These are phyloP conservation scores for Shiraia sp. DNA, from an alignment of 2,329 filamentous ascomycete species.

Conservation along the genomic window DNA sequence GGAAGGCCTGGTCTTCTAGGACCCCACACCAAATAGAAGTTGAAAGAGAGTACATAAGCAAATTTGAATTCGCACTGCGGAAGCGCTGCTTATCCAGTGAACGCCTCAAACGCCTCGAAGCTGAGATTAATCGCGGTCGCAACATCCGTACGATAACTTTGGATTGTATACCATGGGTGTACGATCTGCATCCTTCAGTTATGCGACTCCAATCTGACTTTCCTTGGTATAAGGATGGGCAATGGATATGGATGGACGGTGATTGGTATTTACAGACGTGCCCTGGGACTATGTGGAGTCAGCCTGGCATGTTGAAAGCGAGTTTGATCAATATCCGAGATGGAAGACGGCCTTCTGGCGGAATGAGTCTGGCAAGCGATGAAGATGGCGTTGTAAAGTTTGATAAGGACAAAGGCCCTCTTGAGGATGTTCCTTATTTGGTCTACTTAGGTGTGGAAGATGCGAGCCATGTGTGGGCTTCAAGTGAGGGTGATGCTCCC, in stretches of 20 bases:
- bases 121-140: conserved; percentile 12
- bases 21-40: conserved; percentile 18
- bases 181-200: conserved; percentile 17
- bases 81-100: conserved; percentile 15
- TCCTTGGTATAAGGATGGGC: conserved; percentile 12
- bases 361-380: neutral
- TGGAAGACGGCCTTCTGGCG: neutral
- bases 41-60: conserved; percentile 16
- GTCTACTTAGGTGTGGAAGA: too few relatives aligned
- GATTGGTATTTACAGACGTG: conserved; percentile 4
- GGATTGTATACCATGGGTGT: conserved; percentile 23
- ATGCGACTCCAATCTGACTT: conserved; percentile 8
- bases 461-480: too few relatives aligned
- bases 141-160: conserved; percentile 19
- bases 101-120: conserved; percentile 12
- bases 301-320: conserved; percentile 5
- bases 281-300: conserved; percentile 3
- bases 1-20: conserved; percentile 6
- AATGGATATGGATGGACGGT: conserved; percentile 8
- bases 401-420: too few relatives aligned
- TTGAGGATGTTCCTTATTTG: too few relatives aligned
- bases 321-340: neutral
- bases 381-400: neutral
- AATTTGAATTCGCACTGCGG: conserved; percentile 18
- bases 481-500: too few relatives aligned